These are phyloP conservation scores for Drosera capensis DNA, from an alignment of 148 eudicot species.

Conservation along the genomic window DNA sequence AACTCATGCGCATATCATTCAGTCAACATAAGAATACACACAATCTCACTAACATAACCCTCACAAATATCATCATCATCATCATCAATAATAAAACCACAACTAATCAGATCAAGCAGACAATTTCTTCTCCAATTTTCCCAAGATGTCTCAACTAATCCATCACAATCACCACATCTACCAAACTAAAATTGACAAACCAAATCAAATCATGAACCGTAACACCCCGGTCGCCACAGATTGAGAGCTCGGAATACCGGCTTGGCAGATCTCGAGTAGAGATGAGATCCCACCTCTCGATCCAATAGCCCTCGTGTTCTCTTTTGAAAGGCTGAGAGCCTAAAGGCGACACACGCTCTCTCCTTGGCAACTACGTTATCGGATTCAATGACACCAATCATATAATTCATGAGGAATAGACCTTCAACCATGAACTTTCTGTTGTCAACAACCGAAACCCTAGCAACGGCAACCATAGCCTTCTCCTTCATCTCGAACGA, in stretches of 20 bases:
- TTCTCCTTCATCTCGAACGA: constrained; percentile 57
- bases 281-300: constrained; percentile 76
- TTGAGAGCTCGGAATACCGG: constrained; percentile 65
- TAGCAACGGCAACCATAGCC: constrained; percentile 38
- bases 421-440: constrained; percentile 65
- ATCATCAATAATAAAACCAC: no score
- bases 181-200: no score
- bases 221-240: constrained; percentile 64
- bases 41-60: no score
- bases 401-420: constrained; percentile 35
- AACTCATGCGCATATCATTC: no score
- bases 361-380: constrained; percentile 58
- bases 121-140: no score
- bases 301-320: constrained; percentile 73
- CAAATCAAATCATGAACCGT: constrained; percentile 36
- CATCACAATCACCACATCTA: no score
- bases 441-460: constrained; percentile 49
- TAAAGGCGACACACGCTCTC: constrained; percentile 54
- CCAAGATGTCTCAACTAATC: no score
- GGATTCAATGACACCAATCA: constrained; percentile 56
- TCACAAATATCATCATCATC: no score
- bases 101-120: no score
- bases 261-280: constrained; percentile 53
- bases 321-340: constrained; percentile 35
- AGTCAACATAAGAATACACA: no score